Conservation (phyloP, 1,284 basidiomycete species). For the Hymenochaete sp. region DNA sequence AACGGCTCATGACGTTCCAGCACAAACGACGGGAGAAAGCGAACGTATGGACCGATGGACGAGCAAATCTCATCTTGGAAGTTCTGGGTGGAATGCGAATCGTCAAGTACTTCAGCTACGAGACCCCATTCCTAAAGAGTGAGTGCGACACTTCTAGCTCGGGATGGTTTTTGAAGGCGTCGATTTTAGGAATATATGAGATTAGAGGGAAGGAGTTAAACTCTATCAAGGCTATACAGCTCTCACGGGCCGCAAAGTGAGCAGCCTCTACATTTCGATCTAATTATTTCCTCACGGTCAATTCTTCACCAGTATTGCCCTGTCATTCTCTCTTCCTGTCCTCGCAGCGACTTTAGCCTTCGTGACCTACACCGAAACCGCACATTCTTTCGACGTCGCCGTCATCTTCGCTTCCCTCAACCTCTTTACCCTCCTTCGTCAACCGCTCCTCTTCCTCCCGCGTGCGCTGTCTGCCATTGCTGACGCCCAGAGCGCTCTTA, state of each 20-base stretch:
- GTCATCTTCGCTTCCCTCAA: slow-evolving; percentile 65
- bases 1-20: slow-evolving; percentile 61
- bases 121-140: slow-evolving; percentile 56
- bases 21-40: slow-evolving; percentile 51
- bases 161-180: slow-evolving; percentile 2
- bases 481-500: slow-evolving; percentile 56
- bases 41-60: slow-evolving; percentile 63
- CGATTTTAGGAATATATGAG: slow-evolving; percentile 43
- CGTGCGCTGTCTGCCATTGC: slow-evolving; percentile 54
- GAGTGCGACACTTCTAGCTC: slow-evolving; percentile 20
- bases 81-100: slow-evolving; percentile 63
- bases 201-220: slow-evolving; percentile 47
- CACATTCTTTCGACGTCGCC: slow-evolving; percentile 49
- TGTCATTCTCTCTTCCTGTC: slow-evolving; percentile 42
- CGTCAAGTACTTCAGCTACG: slow-evolving; percentile 72
- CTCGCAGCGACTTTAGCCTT: slow-evolving; percentile 71
- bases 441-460: slow-evolving; percentile 64
- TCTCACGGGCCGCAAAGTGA: slow-evolving; percentile 55
- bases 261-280: slow-evolving; percentile 18
- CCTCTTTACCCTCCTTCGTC: slow-evolving; percentile 59
- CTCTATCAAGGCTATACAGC: slow-evolving; percentile 49
- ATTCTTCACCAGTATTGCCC: slow-evolving; percentile 24
- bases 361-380: slow-evolving; percentile 56
- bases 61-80: slow-evolving; percentile 61
- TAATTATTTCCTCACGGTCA: neutral